A percentile compares a stretch with the other conserved stretches of the same genome.
Evolutionary conservation across 345 rosid species (phyloP).

Genomic region (Arabis alpina): DNA sequence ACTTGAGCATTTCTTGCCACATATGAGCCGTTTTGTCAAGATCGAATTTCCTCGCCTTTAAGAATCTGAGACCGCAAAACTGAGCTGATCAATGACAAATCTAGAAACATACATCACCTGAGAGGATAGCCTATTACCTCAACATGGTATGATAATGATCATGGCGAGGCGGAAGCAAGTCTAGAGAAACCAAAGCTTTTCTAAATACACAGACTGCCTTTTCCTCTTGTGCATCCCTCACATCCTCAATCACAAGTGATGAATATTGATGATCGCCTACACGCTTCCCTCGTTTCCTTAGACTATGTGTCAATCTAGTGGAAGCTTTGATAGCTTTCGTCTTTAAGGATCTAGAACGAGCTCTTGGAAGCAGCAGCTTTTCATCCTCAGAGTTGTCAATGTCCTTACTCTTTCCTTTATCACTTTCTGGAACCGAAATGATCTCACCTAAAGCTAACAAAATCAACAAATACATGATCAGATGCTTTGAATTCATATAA

Average conservation of each 20-base stretch:
- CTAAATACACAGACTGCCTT: constrained; percentile 73
- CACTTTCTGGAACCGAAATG: constrained; percentile 49
- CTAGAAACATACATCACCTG: not conserved
- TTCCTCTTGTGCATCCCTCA: constrained; percentile 81
- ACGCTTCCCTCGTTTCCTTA: constrained; percentile 74
- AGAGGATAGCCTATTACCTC: constrained; percentile 49
- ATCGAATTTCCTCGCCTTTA: constrained; percentile 90
- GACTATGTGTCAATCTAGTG: constrained; percentile 61
- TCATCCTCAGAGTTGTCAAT: constrained; percentile 72
- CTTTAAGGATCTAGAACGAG: constrained; percentile 62
- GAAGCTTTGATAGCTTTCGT: constrained; percentile 88
- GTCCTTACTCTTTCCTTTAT: constrained; percentile 51
- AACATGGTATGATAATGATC: constrained; percentile 94
- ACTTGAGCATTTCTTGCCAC: constrained; percentile 96
- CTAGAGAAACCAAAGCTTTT: constrained; percentile 58
- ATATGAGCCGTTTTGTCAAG: constrained; percentile 73
- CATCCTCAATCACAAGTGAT: constrained; percentile 68
- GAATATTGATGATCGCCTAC: constrained; percentile 50
- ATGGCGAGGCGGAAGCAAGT: constrained; percentile 70
- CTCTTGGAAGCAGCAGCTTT: constrained; percentile 48
- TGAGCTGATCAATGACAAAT: not conserved
- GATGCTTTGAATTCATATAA: not conserved
- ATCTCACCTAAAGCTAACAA: constrained; percentile 47
- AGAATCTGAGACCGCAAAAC: constrained; percentile 56
- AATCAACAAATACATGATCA: constrained; percentile 2